Evolutionary conservation across 1,284 basidiomycete species (phyloP), one percentile per base, ranked within the genome.

Genomic region (Sporisorium reilianum): DNA sequence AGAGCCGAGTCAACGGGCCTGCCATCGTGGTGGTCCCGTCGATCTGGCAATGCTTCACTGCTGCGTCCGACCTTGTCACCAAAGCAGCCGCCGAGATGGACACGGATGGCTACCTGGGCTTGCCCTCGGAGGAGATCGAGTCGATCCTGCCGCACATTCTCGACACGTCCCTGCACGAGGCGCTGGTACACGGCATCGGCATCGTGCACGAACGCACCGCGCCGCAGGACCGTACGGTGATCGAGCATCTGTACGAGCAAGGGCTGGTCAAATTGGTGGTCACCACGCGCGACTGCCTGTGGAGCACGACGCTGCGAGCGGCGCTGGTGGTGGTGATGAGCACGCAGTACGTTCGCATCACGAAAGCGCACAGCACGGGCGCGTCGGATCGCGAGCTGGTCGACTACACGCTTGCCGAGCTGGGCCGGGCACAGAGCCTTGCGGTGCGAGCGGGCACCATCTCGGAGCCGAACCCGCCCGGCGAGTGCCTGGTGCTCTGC

Each of bases 11-110:
- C 52, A 86, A 88, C 1, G 80, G 80, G 2, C 75, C 83, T 2
- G 89, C 91, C 0, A 89, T 99, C 71, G 87, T 97, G n/a, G 96
- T 99, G 84, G 92, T 96, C 0, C 93, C 97, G 4, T 95, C 94
- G 22, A 89, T 90, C 20, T 87, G 87, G n/a, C 93, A 95, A 75
- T 95, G 93, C 80, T 87, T 88, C n/a, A 83, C 88, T 1, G 89
- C 93, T 2, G 94, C 93, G 2, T 87, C 89, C 48, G 94, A 97
- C 79, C 88, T 99, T 64, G 90, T 97, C 83, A 97, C 93, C 1
- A 91, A 93, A 79, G 92, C 92, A 64, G 92, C 93, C 0, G 88
- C 94, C 57, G 90, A 93, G 75, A 89, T 91, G 8, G 88, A 88
- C 28, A 70, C 64, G 14, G 69, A 74, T 93, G 94, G 14, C 93